Evolutionary conservation across 345 rosid species (phyloP).

Genomic region (Acer yangbiense): DNA sequence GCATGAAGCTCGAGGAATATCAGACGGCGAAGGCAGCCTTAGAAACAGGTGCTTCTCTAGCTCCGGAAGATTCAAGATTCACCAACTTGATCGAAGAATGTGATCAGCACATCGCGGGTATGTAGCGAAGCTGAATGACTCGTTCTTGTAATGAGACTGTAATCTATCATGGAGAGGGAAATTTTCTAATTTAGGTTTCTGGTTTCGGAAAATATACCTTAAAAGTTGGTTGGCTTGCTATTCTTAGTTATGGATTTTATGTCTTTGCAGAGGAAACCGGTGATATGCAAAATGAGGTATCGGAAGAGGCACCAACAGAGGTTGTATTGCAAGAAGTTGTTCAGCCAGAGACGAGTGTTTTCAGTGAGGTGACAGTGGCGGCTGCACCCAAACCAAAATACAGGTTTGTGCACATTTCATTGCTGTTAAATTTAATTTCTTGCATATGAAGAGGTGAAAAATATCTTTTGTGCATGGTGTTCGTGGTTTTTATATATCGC

Average conservation of each 20-base stretch:
- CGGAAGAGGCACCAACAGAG: constrained; percentile 19
- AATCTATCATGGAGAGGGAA: background rate
- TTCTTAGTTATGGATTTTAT: background rate
- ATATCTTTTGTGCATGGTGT: background rate
- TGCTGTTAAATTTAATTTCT: background rate
- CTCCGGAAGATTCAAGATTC: constrained; percentile 64
- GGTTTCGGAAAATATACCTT: constrained; percentile 2
- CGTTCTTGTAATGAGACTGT: background rate
- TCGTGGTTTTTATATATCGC: background rate
- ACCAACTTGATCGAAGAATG: constrained; percentile 74
- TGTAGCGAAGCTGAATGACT: background rate
- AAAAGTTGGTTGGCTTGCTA: background rate
- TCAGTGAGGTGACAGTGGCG: constrained; percentile 14
- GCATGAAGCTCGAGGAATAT: constrained; percentile 91
- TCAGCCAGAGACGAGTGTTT: constrained; percentile 17
- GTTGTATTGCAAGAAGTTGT: constrained; percentile 16
- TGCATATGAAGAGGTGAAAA: background rate
- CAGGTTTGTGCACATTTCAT: constrained; percentile 37
- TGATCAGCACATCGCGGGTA: constrained; percentile 59
- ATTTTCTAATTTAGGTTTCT: too few relatives aligned
- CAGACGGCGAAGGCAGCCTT: constrained; percentile 78
- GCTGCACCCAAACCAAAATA: constrained; percentile 46
- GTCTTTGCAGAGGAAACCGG: constrained; percentile 42
- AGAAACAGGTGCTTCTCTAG: constrained; percentile 63
- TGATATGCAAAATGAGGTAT: constrained; percentile 21